Base-by-base conservation (phyloP, 2,329 filamentous ascomycete genomes). In the Penicillium sp. region DNA sequence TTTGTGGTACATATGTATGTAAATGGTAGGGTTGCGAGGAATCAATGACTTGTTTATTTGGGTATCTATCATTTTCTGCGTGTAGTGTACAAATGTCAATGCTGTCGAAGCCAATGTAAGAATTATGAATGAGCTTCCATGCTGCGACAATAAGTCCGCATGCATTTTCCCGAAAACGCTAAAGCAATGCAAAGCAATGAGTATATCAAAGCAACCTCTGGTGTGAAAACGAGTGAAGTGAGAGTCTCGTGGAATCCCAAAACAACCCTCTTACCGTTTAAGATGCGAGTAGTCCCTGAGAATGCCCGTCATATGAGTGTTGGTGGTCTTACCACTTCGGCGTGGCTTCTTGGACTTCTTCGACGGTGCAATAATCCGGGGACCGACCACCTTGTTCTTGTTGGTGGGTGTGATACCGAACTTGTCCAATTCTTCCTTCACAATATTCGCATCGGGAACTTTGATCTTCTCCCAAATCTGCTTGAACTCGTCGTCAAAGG, bases 371-470 rank as follows among this genome's bases (percentile, higher is more conserved):
- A 84, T 83, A 22, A 82, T 77, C 37, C 77, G 75, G 53, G 79
- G 76, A 66, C 84, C 85, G 53, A 84, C 73, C 50, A 84, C 82
- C 56, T 89, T 89, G 63, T 91, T 88, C 62, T 91, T 89, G 74
- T 88, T 93, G 36, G 90, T 91, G 0, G 91, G 90, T 67, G 90
- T 92, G 75, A 95, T 84, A 2, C 90, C 89, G 2, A 89, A 89
- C 58, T 84, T 86, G 60, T 88, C 80, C 53, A 96, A 82, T 70
- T 89, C 89, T 61, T 85, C 84, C 53, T 90, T 88, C 72, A 94
- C 86, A 65, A 91, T 88, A 56, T 89, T 88, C 45, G 87, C 75
- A 50, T 85, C 80, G 0, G 94, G 94, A 25, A 97, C 78, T 65
- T 86, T 84, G 50, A 90, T 88, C 69, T 88, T 88, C 60, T 88